Base-by-base conservation (phyloP, 352 stramenopile genomes). In the Phytopythium helicoides region DNA sequence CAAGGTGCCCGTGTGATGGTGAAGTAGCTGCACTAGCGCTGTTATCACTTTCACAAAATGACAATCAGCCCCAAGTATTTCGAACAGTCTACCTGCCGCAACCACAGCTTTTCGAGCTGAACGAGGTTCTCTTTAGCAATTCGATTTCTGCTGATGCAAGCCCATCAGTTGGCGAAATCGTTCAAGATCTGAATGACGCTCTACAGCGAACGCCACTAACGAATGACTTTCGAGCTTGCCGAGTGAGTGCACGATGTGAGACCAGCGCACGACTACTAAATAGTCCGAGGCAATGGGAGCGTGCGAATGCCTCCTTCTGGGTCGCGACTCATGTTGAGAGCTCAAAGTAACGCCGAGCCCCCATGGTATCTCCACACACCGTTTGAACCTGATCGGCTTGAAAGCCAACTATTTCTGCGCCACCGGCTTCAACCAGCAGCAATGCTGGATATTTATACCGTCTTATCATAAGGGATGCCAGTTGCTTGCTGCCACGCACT, bases 251-350 rank as follows among this genome's bases (percentile, higher is more conserved):
- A 14, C 62, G 61, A 0, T 71, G 63, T 47, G 40, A 37, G 11
- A 81, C 67, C 38, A 86, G 73, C 37, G 77, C 85, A 41, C 61
- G 68, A 18, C 47, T 86, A 10, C 56, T 79, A 8, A 86, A 80
- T 58, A 88, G 77, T 49, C 83, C 72, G 62, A 76, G 72, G 42
- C 60, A 69, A 25, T 88, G 77, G 77, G 72, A 86, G 40, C 67
- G 68, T 22, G 53, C 74, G 21, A 63, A 78, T 46, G 62, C 77
- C n/a, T 74, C 65, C 23, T 84, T 84, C 39, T 70, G 78, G 58
- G 52, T 59, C 14, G 60, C 34, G 22, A 41, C 36, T 16, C 33
- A 11, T 36, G 11, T 54, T 25, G n/a, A 28, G 35, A 36, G 34
- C 9, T 11, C 36, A 10, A 40, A 19, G 10, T 19, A 15, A 14